Conservation (phyloP, 177 flowering plant genomes). For the Telopea speciosissima region DNA sequence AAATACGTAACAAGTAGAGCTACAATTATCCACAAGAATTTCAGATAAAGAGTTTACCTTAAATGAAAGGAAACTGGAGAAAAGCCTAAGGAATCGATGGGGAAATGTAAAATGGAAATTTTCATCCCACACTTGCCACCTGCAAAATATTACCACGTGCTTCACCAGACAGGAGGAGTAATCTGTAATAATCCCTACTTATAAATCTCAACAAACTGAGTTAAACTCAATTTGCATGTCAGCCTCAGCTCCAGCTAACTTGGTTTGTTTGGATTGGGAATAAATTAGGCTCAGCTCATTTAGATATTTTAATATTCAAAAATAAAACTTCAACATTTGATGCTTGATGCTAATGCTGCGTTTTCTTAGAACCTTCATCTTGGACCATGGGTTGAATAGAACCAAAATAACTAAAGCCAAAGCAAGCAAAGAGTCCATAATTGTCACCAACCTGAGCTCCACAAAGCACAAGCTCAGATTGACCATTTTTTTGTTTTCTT, state of each 20-base stretch:
- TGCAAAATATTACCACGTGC: conserved; percentile 29
- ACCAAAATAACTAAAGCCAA: background rate
- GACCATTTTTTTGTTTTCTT: no score
- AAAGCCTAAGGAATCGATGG: conserved; percentile 34
- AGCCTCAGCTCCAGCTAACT: background rate
- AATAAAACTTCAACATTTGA: background rate
- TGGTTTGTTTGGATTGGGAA: background rate
- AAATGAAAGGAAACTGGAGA: conserved; percentile 37
- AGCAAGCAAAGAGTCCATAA: background rate
- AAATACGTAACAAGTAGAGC: background rate
- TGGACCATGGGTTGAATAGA: background rate
- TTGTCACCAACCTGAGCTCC: no score
- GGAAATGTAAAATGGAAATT: conserved; percentile 28
- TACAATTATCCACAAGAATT: background rate
- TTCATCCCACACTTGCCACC: conserved; percentile 66
- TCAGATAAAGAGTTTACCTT: conserved; percentile 41
- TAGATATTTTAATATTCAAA: no score
- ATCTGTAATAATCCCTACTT: background rate
- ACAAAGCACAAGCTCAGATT: background rate
- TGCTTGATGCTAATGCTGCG: background rate
- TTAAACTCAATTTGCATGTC: background rate
- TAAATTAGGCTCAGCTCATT: background rate
- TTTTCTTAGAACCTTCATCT: no score
- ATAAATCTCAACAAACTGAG: background rate
- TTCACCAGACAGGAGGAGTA: background rate